These are phyloP conservation scores for Cryptococcus floricola DNA, from an alignment of 1,284 basidiomycete species.

Conservation along the genomic window DNA sequence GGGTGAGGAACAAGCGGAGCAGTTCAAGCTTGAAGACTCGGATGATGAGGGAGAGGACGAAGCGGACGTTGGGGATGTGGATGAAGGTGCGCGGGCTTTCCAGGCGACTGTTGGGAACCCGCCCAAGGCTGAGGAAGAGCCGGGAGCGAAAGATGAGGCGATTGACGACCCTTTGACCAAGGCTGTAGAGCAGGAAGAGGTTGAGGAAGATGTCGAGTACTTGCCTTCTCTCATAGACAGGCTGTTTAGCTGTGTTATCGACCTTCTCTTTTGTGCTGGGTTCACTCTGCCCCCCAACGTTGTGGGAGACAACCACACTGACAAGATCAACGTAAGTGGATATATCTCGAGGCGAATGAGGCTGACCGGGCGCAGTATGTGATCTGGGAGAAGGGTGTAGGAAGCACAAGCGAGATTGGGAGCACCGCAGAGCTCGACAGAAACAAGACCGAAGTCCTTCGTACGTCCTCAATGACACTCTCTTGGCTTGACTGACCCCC, in stretches of 20 bases:
- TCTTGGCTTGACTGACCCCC: neutral
- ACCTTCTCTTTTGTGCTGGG: conserved; percentile 84
- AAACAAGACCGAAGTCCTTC: conserved; percentile 80
- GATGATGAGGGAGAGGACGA: conserved; percentile 59
- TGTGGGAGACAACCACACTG: conserved; percentile 60
- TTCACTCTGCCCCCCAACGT: conserved; percentile 78
- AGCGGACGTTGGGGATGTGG: conserved; percentile 47
- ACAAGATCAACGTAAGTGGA: conserved; percentile 66
- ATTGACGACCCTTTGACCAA: conserved; percentile 31
- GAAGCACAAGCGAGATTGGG: conserved; percentile 70
- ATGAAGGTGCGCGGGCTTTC: conserved; percentile 61
- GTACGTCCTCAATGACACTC: conserved; percentile 37
- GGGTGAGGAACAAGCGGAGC: conserved; percentile 12
- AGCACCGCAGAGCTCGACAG: conserved; percentile 64
- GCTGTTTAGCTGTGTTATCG: conserved; percentile 71
- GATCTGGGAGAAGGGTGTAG: conserved; percentile 82
- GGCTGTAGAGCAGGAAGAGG: neutral
- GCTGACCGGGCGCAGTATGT: conserved; percentile 36
- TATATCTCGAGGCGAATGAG: neutral
- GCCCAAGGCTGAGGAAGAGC: conserved; percentile 20
- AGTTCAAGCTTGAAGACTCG: conserved; percentile 40
- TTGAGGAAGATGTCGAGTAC: conserved; percentile 35
- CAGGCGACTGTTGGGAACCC: conserved; percentile 37
- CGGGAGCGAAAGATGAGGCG: conserved; percentile 9
- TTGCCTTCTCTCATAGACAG: conserved; percentile 72